Evolutionary conservation across 2,329 filamentous ascomycete genomes (phyloP), one percentile per base, ranked within the genome.

Genomic region (Phaeosphaeriaceae sp.): DNA sequence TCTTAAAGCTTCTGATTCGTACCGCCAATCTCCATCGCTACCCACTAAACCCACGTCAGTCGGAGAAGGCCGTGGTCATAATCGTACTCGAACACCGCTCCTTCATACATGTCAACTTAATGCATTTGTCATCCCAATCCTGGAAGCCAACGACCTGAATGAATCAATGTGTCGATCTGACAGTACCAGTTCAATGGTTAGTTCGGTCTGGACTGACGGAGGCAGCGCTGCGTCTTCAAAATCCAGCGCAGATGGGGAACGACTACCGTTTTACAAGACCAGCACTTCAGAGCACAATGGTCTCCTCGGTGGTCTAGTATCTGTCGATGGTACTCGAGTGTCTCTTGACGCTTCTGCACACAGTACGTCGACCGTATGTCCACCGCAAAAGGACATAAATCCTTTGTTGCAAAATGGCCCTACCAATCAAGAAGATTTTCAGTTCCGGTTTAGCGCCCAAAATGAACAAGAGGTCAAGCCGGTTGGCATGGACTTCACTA

Each of bases 121-220:
- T 33, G 44, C 56, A 16, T 13, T 56, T 17, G 34, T 43, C 20
- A 43, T n/a, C 16, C 49, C 42, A 7, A 34, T 21, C 8, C 33
- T 35, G 6, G 11, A 26, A 11, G 34, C 44, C 5, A 16, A 44
- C 13, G 45, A 42, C 6, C 28, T 23, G 4, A 39, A 32, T 3
- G 46, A 54, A 28, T 12, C 42, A 30, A 56, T 64, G 20, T 63
- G 57, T 39, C 68, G 65, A 1, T 64, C 66, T 4, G 63, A 67
- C 11, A 71, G 68, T 42, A 61, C 61, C 3, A 63, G 52, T 15
- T 69, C 65, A 2, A 45, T 47, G 5, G 48, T 57, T 13, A 68
- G 58, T 44, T 63, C 64, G 8, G 40, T 63, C 9, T 73, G 66
- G 67, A 72, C 67, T 21, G 68, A 69, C 34, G 48, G 55, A 2